Percentiles rank a stretch among this genome's conserved stretches.
phyloP scores from a whole-genome alignment of 371 early-diverging fungal genomes.

The Lichtheimia hyalospora region DNA sequence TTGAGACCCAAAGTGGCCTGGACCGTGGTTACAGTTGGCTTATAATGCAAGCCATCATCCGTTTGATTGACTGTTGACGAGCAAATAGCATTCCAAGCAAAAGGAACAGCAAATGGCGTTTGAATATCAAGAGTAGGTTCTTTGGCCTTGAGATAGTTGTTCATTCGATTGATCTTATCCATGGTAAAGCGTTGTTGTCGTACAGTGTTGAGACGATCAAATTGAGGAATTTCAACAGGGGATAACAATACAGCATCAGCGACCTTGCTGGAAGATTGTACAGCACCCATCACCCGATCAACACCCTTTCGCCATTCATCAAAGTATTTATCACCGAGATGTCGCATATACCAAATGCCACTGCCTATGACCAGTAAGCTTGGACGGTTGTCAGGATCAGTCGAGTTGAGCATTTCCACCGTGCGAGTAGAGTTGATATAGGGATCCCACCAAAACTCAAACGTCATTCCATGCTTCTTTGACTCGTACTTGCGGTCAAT shows the following conservation, averaged over 20 bases:
- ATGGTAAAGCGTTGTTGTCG: slow-evolving; percentile 42
- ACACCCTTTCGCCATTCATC: slow-evolving; percentile 50
- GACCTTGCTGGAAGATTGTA: slow-evolving; percentile 15
- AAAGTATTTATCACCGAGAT: slow-evolving; percentile 40
- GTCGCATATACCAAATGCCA: slow-evolving; percentile 62
- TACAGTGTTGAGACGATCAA: slow-evolving; percentile 33
- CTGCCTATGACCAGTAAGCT: slow-evolving; percentile 54
- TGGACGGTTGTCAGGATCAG: slow-evolving; percentile 25
- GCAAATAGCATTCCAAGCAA: slow-evolving; percentile 56
- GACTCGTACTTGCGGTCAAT: slow-evolving; percentile 27
- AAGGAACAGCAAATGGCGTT: slow-evolving; percentile 44
- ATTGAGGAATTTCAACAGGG: slow-evolving; percentile 42
- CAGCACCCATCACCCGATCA: slow-evolving; percentile 33
- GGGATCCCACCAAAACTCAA: slow-evolving; percentile 72
- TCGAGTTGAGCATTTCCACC: slow-evolving; percentile 13
- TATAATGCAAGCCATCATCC: slow-evolving; percentile 67
- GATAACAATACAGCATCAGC: slow-evolving; percentile 39
- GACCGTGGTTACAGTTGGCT: slow-evolving; percentile 34
- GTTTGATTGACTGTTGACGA: slow-evolving; percentile 38
- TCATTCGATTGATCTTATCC: slow-evolving; percentile 55
- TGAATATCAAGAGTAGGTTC: slow-evolving; percentile 4
- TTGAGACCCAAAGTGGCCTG: slow-evolving; percentile 64
- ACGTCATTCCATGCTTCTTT: slow-evolving; percentile 25
- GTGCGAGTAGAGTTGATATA: slow-evolving; percentile 55
- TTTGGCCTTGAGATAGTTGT: slow-evolving; percentile 43